A percentile compares a stretch with the other conserved stretches of the same genome.
Conservation (phyloP, 164 flowering plant species). For the Vitis cinerea region DNA sequence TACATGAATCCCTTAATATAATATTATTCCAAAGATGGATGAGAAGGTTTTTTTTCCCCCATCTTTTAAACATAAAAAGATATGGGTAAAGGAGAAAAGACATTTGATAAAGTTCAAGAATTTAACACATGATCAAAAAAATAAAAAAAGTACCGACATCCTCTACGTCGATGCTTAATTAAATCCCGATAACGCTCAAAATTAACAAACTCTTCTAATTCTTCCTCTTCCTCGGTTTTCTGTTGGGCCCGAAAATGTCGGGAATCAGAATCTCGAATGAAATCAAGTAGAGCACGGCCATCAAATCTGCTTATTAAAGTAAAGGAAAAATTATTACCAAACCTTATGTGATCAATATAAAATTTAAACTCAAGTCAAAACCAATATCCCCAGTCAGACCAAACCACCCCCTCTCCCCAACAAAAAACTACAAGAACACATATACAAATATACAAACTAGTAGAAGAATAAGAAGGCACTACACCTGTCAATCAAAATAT, state of each 20-base stretch:
- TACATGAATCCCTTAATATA: conserved; percentile 2
- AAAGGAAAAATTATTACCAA: background rate
- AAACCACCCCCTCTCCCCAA: no score
- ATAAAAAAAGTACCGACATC: conserved; percentile 99
- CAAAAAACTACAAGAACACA: no score
- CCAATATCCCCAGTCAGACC: conserved; percentile 1
- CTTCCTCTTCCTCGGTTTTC: conserved; percentile 91
- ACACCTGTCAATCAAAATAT: conserved; percentile 86
- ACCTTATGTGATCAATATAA: background rate
- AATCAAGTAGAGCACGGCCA: conserved; percentile 96
- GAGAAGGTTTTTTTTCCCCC: background rate
- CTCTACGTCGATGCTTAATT: conserved; percentile 99
- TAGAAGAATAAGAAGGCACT: background rate
- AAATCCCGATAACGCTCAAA: conserved; percentile 99
- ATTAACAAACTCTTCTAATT: conserved; percentile 98
- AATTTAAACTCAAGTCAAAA: background rate
- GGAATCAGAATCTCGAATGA: conserved; percentile 70
- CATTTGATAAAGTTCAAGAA: conserved; percentile 10
- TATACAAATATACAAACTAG: no score
- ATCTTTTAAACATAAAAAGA: conserved; percentile 9
- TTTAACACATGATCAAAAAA: conserved; percentile 16
- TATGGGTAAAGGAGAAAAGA: conserved; percentile 1
- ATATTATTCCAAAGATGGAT: conserved; percentile 5
- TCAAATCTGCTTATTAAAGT: conserved; percentile 65
- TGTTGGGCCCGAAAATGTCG: conserved; percentile 49